phyloP scores from a whole-genome alignment of 371 early-diverging fungal genomes.

The Rhizopus arrhizus region DNA sequence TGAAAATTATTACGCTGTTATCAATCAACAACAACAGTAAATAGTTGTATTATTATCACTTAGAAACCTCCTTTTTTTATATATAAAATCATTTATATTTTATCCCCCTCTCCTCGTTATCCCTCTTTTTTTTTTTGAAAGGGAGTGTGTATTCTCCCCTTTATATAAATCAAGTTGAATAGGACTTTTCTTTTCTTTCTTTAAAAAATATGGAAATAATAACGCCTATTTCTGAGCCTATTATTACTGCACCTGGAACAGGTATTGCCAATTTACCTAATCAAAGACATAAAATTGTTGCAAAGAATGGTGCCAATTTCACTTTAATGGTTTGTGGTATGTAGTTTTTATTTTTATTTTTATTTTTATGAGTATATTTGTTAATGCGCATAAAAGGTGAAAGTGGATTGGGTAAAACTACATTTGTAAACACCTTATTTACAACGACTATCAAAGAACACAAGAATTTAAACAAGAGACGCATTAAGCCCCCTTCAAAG shows the following conservation, averaged over 20 bases:
- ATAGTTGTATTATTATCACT: not conserved
- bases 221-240: conserved; percentile 40
- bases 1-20: conserved; percentile 65
- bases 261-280: conserved; percentile 99
- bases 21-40: conserved; percentile 25
- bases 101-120: not conserved
- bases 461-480: conserved; percentile 80
- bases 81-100: not conserved
- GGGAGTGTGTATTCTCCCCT: too few relatives aligned
- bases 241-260: conserved; percentile 67
- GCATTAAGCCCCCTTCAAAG: conserved; percentile 80
- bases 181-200: not conserved
- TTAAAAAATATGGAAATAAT: conserved; percentile 1
- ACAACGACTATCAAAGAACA: conserved; percentile 85
- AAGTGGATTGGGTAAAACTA: conserved; percentile 85
- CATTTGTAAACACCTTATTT: conserved; percentile 90
- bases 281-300: conserved; percentile 95
- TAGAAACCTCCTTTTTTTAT: not conserved
- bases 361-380: not conserved
- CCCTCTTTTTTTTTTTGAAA: not conserved
- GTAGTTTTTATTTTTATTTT: conserved; percentile 18
- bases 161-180: too few relatives aligned
- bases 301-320: conserved; percentile 91
- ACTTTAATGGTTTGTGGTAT: conserved; percentile 97
- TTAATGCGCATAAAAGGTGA: conserved; percentile 30